Evolutionary conservation across 1,139 yeast genomes (phyloP), one percentile per base, ranked within the genome.

Genomic region (Yamadazyma siamensis): DNA sequence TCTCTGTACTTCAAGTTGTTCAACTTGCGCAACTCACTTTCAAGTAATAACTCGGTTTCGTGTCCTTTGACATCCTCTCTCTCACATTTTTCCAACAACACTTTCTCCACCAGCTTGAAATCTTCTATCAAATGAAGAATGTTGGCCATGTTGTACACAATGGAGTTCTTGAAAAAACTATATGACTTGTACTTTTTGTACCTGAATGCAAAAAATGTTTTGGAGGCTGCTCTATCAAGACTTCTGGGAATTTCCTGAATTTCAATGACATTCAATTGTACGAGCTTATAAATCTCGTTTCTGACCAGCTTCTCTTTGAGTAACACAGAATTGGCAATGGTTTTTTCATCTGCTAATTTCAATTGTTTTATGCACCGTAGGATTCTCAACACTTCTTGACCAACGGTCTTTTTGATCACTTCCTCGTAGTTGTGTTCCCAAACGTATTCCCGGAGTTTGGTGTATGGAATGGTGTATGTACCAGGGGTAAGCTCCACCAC

Each of bases 191-290:
- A 73, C 35, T 79, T 78, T 32, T 77, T 77, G 45, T 80, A 84
- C 52, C 87, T 75, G 70, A 87, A 91, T 27, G 91, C 70, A 50
- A 78, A 91, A 27, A 83, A 82, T 1, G 96, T 82, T 44, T 94
- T 78, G 25, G 87, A 80, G 0, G 97, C 96, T 2, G 95, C 91
- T 41, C 98, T 71, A 54, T 89, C 97, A 19, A 80, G 82, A 21
- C 95, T 82, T 49, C 94, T 75, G 6, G 98, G 97, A 19, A 91
- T 84, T 60, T 94, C 98, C 55, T 91, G 97, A 26, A 82, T 71
- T 52, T 82, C 88, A 15, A 81, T 59, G 12, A 80, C 66, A 44
- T 80, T 80, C 43, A 75, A 67, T 30, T 69, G 72, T 13, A 79
- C 62, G 31, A 82, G 54, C 26, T 70, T 69, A 33, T 77, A 71